Evolutionary conservation across 2,329 filamentous ascomycete species (phyloP).

Genomic region (Bipolaris cookei): DNA sequence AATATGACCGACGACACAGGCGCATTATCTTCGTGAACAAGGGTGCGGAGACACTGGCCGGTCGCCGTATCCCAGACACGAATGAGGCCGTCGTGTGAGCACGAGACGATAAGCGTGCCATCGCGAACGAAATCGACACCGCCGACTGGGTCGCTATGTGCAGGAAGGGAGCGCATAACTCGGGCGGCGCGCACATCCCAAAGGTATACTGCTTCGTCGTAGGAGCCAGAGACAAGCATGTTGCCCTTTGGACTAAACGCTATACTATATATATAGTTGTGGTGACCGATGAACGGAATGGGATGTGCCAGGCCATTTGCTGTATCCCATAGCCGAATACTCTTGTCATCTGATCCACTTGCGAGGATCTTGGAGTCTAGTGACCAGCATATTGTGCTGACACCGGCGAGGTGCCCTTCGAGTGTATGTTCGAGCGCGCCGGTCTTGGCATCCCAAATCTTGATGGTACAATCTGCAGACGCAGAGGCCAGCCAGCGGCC

Average conservation of each 20-base stretch:
- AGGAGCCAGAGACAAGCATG: slow-evolving; percentile 91
- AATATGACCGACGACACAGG: slow-evolving; percentile 89
- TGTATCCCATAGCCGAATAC: slow-evolving; percentile 88
- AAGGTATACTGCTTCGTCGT: slow-evolving; percentile 95
- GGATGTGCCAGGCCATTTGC: slow-evolving; percentile 64
- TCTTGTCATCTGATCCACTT: slow-evolving; percentile 94
- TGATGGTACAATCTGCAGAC: slow-evolving; percentile 85
- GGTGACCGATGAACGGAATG: slow-evolving; percentile 77
- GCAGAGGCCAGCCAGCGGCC: slow-evolving; percentile 87
- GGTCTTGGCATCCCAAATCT: slow-evolving; percentile 83
- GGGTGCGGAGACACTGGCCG: slow-evolving; percentile 90
- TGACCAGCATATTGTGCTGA: slow-evolving; percentile 93
- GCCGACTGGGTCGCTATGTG: slow-evolving; percentile 92
- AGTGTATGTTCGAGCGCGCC: slow-evolving; percentile 85
- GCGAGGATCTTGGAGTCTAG: slow-evolving; percentile 87
- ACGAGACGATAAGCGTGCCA: slow-evolving; percentile 89
- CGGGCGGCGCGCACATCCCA: slow-evolving; percentile 93
- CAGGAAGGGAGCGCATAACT: slow-evolving; percentile 88
- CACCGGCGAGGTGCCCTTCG: slow-evolving; percentile 89
- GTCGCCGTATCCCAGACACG: slow-evolving; percentile 96
- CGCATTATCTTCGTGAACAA: slow-evolving; percentile 96
- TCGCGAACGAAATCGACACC: slow-evolving; percentile 93
- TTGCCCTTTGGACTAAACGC: slow-evolving; percentile 98
- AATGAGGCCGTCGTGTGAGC: slow-evolving; percentile 77
- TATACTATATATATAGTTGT: slow-evolving; percentile 94